phyloP scores from a whole-genome alignment of 2,329 filamentous ascomycete genomes.

The Ceratocystis huliohia region DNA sequence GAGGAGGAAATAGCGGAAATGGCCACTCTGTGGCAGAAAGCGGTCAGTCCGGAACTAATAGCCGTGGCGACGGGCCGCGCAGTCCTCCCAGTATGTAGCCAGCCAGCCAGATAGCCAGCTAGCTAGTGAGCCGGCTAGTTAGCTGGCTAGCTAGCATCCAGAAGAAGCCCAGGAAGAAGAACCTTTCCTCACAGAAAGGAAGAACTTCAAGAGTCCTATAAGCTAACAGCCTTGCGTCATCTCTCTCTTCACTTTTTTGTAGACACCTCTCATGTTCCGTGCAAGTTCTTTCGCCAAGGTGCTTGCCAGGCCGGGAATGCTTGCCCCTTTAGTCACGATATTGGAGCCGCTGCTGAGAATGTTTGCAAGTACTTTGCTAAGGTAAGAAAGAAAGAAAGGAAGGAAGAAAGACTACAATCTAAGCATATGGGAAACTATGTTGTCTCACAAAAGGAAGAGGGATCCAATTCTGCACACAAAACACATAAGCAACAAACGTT shows the following conservation, averaged over 20 bases:
- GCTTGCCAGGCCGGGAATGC: conserved; percentile 91
- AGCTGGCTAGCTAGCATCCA: too few species aligned
- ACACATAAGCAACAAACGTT: too few species aligned
- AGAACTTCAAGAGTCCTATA: too few species aligned
- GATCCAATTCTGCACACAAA: neutral
- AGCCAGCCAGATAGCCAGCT: neutral
- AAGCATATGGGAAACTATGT: neutral
- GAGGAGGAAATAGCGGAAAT: conserved; percentile 7
- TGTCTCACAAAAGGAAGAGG: neutral
- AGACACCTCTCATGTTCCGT: conserved; percentile 96
- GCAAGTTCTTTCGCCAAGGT: conserved; percentile 98
- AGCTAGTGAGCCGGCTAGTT: too few species aligned
- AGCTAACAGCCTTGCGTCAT: neutral
- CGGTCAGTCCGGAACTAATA: conserved; percentile 10
- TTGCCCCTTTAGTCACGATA: conserved; percentile 92
- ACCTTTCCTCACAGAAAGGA: too few species aligned
- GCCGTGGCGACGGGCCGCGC: conserved; percentile 46
- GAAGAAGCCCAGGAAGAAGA: too few species aligned
- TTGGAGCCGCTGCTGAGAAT: conserved; percentile 70
- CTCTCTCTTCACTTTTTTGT: neutral
- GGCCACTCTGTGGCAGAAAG: conserved; percentile 11
- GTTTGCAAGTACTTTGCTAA: conserved; percentile 99
- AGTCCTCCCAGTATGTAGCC: conserved; percentile 49
- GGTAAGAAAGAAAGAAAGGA: conserved; percentile 37
- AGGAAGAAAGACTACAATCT: neutral